These are phyloP conservation scores for Trametes sanguinea DNA, from an alignment of 768 basidiomycete species.

Conservation along the genomic window DNA sequence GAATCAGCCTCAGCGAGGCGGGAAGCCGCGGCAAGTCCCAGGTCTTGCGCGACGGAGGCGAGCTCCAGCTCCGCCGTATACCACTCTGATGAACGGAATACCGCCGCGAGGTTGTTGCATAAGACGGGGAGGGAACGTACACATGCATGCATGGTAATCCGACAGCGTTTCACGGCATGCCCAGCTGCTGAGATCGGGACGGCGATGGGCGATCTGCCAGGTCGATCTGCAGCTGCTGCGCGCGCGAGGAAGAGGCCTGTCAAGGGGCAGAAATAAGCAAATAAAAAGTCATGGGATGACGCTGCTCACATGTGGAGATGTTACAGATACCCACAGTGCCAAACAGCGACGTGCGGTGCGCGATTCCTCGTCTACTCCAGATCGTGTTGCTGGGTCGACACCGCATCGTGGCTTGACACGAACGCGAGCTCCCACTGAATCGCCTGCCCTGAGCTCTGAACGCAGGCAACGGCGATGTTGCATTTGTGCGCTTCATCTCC, in stretches of 20 bases:
- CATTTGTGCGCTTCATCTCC: conserved; percentile 18
- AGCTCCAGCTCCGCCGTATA: conserved; percentile 12
- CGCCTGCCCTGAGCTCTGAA: neutral
- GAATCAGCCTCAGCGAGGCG: neutral
- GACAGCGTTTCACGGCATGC: neutral
- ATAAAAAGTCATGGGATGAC: neutral
- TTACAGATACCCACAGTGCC: conserved; percentile 20
- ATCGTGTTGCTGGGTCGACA: neutral
- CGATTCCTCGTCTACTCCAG: too few species aligned
- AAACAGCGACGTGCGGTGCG: conserved; percentile 11
- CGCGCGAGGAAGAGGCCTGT: conserved; percentile 5
- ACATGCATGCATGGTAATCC: conserved; percentile 2
- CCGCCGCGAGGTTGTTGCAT: neutral
- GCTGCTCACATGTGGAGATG: conserved; percentile 7
- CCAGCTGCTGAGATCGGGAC: conserved; percentile 14
- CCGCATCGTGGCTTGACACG: neutral
- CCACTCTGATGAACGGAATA: conserved; percentile 2
- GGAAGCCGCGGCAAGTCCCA: neutral
- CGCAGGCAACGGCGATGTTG: neutral
- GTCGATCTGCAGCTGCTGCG: conserved; percentile 17
- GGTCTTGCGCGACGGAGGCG: neutral
- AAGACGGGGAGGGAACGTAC: neutral
- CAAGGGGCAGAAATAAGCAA: conserved; percentile 1
- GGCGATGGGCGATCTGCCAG: conserved; percentile 16
- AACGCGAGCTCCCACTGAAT: neutral